phyloP scores from a whole-genome alignment of 148 eudicot species.

The Persicaria tinctoria region DNA sequence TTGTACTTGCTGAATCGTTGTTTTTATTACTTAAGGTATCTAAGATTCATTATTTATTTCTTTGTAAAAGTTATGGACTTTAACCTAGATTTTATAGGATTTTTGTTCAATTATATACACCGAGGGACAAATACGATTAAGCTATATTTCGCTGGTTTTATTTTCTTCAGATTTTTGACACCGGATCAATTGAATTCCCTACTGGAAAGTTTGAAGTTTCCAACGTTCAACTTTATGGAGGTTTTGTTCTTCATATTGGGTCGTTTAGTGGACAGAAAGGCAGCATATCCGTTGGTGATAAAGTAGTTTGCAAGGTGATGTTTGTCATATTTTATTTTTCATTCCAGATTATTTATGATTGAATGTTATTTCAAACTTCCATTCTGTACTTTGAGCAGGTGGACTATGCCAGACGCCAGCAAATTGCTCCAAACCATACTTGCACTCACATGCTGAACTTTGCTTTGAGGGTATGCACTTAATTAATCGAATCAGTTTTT shows the following conservation, averaged over 20 bases:
- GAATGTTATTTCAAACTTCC: slow-evolving; percentile 2
- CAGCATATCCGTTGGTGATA: slow-evolving; percentile 58
- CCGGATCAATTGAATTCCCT: slow-evolving; percentile 69
- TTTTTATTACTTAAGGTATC: not conserved
- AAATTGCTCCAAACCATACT: slow-evolving; percentile 96
- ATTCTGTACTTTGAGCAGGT: slow-evolving; percentile 41
- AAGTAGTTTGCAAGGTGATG: slow-evolving; percentile 76
- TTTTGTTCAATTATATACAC: not conserved
- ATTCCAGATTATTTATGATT: not conserved
- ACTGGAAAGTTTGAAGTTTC: slow-evolving; percentile 63
- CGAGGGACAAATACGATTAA: not conserved
- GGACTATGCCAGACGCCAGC: slow-evolving; percentile 71
- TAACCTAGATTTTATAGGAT: not conserved
- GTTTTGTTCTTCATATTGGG: slow-evolving; percentile 87
- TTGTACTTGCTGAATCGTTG: not conserved
- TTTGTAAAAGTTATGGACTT: not conserved
- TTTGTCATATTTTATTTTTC: not conserved
- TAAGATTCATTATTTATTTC: not conserved
- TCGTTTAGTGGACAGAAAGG: slow-evolving; percentile 46
- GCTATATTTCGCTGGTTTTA: not conserved
- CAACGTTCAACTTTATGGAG: slow-evolving; percentile 77
- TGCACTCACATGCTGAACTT: slow-evolving; percentile 97
- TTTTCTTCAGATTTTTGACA: slow-evolving; percentile 72
- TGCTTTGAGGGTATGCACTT: slow-evolving; percentile 68
- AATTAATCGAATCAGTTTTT: not conserved